Conservation (phyloP, 2,329 filamentous ascomycete species). For the Purpureocillium lavendulum region DNA sequence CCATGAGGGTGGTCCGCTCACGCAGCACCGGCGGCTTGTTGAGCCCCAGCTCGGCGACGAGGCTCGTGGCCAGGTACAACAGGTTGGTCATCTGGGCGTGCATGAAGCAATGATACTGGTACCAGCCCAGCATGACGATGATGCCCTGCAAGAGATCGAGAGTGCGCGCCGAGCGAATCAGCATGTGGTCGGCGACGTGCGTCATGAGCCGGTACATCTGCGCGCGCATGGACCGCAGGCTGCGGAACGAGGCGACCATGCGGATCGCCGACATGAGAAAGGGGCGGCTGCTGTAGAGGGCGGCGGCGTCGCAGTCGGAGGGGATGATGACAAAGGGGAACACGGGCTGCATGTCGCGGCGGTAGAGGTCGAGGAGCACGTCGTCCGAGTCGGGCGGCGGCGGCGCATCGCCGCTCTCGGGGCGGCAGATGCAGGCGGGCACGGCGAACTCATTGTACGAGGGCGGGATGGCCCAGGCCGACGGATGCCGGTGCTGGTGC, state of each 20-base stretch:
- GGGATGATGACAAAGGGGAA: conserved; percentile 41
- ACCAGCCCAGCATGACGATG: conserved; percentile 40
- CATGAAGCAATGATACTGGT: conserved; percentile 46
- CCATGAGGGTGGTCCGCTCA: conserved; percentile 34
- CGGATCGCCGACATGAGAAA: conserved; percentile 41
- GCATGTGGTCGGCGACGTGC: conserved; percentile 37
- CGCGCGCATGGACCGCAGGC: conserved; percentile 36
- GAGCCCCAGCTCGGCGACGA: conserved; percentile 38
- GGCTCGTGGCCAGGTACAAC: conserved; percentile 36
- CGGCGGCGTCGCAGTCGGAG: conserved; percentile 21
- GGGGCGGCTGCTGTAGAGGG: conserved; percentile 30
- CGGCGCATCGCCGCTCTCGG: conserved; percentile 27
- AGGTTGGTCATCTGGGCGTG: conserved; percentile 45
- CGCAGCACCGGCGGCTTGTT: conserved; percentile 29
- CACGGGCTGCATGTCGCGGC: conserved; percentile 29
- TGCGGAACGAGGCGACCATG: conserved; percentile 40
- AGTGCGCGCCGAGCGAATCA: conserved; percentile 40
- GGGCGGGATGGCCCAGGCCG: conserved; percentile 25
- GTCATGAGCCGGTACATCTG: conserved; percentile 40
- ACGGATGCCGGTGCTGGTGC: too few relatives aligned
- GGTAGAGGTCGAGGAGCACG: conserved; percentile 34
- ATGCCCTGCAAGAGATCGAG: conserved; percentile 41
- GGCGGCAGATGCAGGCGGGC: conserved; percentile 37
- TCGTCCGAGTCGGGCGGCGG: conserved; percentile 37
- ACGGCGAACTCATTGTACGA: conserved; percentile 38